Percentiles rank a stretch among this genome's conserved stretches.
Evolutionary conservation across 768 basidiomycete species (phyloP).

Genomic region (Kwoniella dejecticola): DNA sequence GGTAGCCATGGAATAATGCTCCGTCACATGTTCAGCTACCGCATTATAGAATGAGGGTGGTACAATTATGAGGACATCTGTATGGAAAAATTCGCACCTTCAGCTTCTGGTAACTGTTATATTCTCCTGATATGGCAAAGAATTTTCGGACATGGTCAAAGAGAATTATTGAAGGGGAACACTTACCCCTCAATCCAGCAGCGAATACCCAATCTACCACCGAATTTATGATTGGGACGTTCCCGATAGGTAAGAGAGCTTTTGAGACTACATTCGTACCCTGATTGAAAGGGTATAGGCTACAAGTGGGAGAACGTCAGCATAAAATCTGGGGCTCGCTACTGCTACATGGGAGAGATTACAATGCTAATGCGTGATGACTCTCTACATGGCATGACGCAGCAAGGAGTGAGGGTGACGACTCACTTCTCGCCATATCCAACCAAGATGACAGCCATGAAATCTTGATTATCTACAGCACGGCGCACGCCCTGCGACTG

Average conservation of each 20-base stretch:
- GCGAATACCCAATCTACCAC: conserved; percentile 82
- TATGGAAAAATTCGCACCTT: conserved; percentile 6
- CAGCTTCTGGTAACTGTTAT: too few species aligned
- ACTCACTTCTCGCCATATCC: conserved; percentile 90
- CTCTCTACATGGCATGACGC: not conserved
- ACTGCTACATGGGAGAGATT: too few species aligned
- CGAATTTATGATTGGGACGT: conserved; percentile 83
- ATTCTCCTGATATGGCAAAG: too few species aligned
- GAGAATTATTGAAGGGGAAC: too few species aligned
- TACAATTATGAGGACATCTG: conserved; percentile 85
- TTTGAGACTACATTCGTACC: conserved; percentile 70
- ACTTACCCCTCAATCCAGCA: conserved; percentile 76
- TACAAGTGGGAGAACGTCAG: conserved; percentile 6
- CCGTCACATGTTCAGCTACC: conserved; percentile 82
- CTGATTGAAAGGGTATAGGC: conserved; percentile 59
- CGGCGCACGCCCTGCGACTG: conserved; percentile 18
- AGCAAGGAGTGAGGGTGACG: not conserved
- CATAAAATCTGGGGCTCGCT: too few species aligned
- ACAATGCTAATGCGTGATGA: not conserved
- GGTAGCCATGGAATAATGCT: conserved; percentile 66
- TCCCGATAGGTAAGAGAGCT: conserved; percentile 81
- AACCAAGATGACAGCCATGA: conserved; percentile 81
- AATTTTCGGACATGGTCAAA: too few species aligned
- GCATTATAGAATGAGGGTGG: conserved; percentile 62
- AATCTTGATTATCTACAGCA: conserved; percentile 61